Conservation (phyloP, 495 filamentous ascomycete species). For the Hypoxylon cercidicola region DNA sequence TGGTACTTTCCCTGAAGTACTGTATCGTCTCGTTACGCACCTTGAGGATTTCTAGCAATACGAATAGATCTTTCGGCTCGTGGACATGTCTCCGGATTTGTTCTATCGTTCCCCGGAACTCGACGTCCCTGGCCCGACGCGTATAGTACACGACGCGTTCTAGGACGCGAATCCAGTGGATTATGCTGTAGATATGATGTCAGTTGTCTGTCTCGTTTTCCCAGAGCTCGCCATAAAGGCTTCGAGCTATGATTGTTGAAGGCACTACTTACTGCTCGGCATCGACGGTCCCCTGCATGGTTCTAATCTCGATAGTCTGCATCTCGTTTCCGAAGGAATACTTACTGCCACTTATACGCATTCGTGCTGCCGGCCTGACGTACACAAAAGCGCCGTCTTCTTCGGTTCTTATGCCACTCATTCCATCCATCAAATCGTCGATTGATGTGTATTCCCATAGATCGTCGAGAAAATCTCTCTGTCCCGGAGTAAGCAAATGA, state of each 20-base stretch:
- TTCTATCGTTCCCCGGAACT: neutral
- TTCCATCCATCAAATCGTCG: neutral
- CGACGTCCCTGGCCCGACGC: neutral
- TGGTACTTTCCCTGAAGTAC: slow-evolving; percentile 17
- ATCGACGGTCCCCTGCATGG: slow-evolving; percentile 44
- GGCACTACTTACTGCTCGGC: slow-evolving; percentile 28
- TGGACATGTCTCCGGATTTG: neutral
- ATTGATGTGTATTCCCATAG: slow-evolving; percentile 30
- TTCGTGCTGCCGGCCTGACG: neutral
- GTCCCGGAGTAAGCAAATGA: too few relatives aligned
- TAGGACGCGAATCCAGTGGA: slow-evolving; percentile 35
- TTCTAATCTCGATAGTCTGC: slow-evolving; percentile 36
- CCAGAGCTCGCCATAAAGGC: too few relatives aligned
- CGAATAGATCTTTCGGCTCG: neutral
- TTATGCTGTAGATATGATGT: slow-evolving; percentile 20
- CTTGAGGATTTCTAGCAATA: slow-evolving; percentile 11
- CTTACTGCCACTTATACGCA: slow-evolving; percentile 6
- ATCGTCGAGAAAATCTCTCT: neutral
- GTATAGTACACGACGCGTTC: slow-evolving; percentile 12
- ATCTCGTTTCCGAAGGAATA: neutral
- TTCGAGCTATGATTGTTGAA: too few relatives aligned
- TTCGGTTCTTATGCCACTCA: neutral
- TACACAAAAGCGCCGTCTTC: too few relatives aligned
- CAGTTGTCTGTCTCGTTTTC: neutral
- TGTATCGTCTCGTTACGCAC: slow-evolving; percentile 7